These are phyloP conservation scores for Cenchrus purpureus DNA, from an alignment of 176 grass and related monocot species.

Conservation along the genomic window DNA sequence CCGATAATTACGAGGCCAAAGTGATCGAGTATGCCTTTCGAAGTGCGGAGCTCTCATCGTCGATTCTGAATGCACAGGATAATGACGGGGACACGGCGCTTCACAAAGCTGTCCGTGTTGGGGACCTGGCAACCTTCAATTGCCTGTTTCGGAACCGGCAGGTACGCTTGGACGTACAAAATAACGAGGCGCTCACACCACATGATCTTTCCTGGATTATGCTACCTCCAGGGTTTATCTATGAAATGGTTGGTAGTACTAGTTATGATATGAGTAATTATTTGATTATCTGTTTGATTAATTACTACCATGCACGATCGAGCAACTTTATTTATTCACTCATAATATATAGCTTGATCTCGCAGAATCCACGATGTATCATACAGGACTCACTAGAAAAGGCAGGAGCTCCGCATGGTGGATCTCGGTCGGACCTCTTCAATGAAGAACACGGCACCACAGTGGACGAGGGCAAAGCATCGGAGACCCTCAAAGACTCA, in stretches of 20 bases:
- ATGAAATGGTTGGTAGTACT: not conserved
- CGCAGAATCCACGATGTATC: no score
- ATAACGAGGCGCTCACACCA: not conserved
- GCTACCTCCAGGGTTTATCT: not conserved
- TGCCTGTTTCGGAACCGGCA: not conserved
- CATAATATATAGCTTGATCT: no score
- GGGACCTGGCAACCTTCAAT: not conserved
- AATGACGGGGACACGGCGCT: constrained; percentile 11
- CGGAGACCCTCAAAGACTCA: not conserved
- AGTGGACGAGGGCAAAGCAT: no score
- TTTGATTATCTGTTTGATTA: no score
- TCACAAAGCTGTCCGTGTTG: no score
- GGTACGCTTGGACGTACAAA: not conserved
- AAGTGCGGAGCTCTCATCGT: not conserved
- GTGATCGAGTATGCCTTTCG: not conserved
- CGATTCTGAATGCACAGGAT: constrained; percentile 10
- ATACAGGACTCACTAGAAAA: no score
- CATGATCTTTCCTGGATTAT: not conserved
- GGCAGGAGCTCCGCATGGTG: no score
- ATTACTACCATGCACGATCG: no score
- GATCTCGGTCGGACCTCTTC: no score
- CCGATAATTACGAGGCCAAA: not conserved
- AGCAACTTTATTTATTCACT: no score
- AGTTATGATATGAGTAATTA: no score
- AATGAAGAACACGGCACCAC: no score